Evolutionary conservation across 305 asterid species (phyloP).

Genomic region (Fraxinus baroniana): DNA sequence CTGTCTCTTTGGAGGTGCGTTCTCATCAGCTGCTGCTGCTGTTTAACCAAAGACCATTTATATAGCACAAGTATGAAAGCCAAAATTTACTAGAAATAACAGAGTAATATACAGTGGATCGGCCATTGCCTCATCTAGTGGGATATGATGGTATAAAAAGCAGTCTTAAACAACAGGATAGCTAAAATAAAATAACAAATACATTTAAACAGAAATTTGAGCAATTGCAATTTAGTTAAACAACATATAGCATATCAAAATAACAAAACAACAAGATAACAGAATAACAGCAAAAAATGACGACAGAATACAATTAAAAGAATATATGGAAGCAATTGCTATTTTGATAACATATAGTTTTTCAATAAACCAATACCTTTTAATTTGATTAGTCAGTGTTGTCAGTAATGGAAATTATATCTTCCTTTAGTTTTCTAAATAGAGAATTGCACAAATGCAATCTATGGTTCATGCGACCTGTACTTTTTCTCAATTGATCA

Average conservation of each 20-base stretch:
- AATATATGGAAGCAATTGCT: neutral
- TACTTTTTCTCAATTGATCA: neutral
- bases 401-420: neutral
- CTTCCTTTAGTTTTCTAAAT: neutral
- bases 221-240: neutral
- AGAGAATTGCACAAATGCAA: neutral
- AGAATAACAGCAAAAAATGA: neutral
- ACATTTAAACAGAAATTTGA: neutral
- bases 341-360: neutral
- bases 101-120: neutral
- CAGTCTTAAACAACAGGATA: neutral
- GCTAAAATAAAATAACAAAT: neutral
- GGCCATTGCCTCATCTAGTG: neutral
- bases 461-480: neutral
- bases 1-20: constrained; percentile 41
- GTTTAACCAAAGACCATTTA: neutral
- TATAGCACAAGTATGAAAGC: neutral
- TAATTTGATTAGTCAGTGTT: neutral
- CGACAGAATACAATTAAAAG: neutral
- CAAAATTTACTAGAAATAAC: neutral
- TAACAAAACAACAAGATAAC: neutral
- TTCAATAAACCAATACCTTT: neutral
- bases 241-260: neutral
- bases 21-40: neutral
- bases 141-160: neutral